Evolutionary conservation across 75 land plant genomes (phyloP).

Genomic region (Isoetes taiwanensis): DNA sequence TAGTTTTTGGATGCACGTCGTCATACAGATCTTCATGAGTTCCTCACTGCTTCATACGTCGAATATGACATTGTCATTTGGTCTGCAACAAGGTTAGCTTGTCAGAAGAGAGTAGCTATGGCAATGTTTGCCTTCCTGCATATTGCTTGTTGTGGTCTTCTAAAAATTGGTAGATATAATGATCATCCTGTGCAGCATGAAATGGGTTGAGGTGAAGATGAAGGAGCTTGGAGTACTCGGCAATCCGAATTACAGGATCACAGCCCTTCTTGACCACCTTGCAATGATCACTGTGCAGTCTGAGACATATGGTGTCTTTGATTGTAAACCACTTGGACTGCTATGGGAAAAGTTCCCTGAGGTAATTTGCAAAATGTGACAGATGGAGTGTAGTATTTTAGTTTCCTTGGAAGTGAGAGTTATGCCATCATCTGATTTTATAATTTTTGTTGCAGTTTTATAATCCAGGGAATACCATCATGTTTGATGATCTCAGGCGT

Average conservation of each 20-base stretch:
- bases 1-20: too few species aligned
- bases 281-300: constrained; percentile 99
- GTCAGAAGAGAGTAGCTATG: too few species aligned
- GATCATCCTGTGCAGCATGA: constrained; percentile 93
- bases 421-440: too few species aligned
- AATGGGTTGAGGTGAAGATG: constrained; percentile 99
- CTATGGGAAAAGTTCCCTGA: constrained; percentile 89
- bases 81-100: constrained; percentile 91
- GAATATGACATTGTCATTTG: constrained; percentile 95
- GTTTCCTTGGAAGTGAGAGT: too few species aligned
- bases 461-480: constrained; percentile 69
- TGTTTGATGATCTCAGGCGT: constrained; percentile 92
- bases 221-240: constrained; percentile 81
- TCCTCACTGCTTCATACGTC: constrained; percentile 70
- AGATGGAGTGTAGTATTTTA: too few species aligned
- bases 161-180: too few species aligned
- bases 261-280: constrained; percentile 85
- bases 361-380: too few species aligned
- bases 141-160: neutral
- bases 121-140: neutral
- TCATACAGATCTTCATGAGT: constrained; percentile 86
- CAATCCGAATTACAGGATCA: constrained; percentile 84
- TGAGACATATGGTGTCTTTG: constrained; percentile 61
- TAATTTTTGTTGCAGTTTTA: constrained; percentile 58
- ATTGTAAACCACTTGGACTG: constrained; percentile 96